A percentile compares a stretch with the other conserved stretches of the same genome.
Evolutionary conservation across 164 flowering plant genomes (phyloP).

Genomic region (Umbilicus rupestris): DNA sequence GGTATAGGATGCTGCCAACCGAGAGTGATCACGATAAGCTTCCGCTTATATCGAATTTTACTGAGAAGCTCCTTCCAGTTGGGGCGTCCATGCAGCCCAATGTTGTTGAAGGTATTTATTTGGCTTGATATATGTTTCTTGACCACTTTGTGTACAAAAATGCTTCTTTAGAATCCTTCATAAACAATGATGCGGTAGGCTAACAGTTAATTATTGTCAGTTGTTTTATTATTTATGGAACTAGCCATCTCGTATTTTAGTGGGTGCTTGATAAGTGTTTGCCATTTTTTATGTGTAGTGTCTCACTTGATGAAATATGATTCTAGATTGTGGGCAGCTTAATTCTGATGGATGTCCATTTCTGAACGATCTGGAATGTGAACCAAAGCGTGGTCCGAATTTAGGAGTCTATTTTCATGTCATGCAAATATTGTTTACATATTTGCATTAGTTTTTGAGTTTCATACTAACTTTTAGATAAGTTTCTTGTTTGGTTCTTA

Average conservation of each 20-base stretch:
- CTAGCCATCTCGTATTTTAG: too few relatives aligned
- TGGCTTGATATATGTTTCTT: neutral
- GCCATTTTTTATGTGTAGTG: neutral
- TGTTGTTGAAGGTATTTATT: constrained; percentile 31
- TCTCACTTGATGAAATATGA: neutral
- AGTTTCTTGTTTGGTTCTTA: neutral
- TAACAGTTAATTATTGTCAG: too few relatives aligned
- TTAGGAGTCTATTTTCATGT: neutral
- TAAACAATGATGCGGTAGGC: too few relatives aligned
- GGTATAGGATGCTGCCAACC: constrained; percentile 73
- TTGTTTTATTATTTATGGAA: too few relatives aligned
- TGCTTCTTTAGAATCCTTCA: neutral
- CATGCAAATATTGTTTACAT: neutral
- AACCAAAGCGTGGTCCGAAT: neutral
- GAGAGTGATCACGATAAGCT: constrained; percentile 79
- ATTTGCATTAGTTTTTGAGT: neutral
- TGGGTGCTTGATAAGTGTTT: neutral
- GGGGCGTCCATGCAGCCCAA: constrained; percentile 23
- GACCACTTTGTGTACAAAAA: neutral
- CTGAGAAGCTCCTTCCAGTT: constrained; percentile 39
- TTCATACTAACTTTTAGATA: neutral
- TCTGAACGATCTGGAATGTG: neutral
- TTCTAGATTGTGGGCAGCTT: neutral
- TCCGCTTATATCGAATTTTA: constrained; percentile 42
- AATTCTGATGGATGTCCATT: neutral